Base-by-base conservation (phyloP, 106 monocot genomes). In the Alisma plantagoaquatica region DNA sequence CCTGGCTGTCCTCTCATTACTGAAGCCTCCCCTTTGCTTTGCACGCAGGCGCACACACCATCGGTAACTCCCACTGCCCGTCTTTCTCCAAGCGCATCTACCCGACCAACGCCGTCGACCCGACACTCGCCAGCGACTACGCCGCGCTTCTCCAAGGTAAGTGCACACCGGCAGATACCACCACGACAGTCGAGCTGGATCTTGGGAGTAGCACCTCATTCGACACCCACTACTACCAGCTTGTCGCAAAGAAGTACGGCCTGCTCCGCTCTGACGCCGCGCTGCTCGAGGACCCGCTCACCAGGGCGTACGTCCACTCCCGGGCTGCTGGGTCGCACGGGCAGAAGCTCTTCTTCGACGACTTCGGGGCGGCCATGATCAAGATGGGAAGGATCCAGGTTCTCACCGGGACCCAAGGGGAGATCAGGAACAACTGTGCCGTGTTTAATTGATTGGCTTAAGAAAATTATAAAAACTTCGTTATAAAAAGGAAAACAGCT, bases 381-480 rank as follows among this genome's bases (percentile, higher is more conserved):
- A 79, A 64, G 67, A 82, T 87, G 87, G 87, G 77, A 23, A 55
- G 53, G 19, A 63, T 72, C 27, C 56, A 52, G 1, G 86, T 86
- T 29, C 61, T 77, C 18, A 86, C 81, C 0, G 86, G 81, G 7
- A 64, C 29, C 0, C 57, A 71, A 33, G 86, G 86, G 31, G 74
- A 77, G 67, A 70, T 86, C 27, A 77, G 86, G 61, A 74, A 30
- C 56, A 43, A 75, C 23, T 86, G 86, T 33, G 58, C 63, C 41
- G 56, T 75, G 17, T 68, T 84, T 20, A 83, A 83, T 47, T 71
- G 41, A n/a, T n/a, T n/a, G n/a, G n/a, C n/a, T n/a, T n/a, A n/a
- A n/a, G n/a, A n/a, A n/a, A n/a, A n/a, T n/a, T n/a, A n/a, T n/a
- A n/a, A n/a, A n/a, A n/a, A n/a, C n/a, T n/a, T n/a, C n/a, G n/a